Evolutionary conservation across 225 moss, liverwort and hornwort species (phyloP).

Genomic region (Pseudisothecium myosuroides): DNA sequence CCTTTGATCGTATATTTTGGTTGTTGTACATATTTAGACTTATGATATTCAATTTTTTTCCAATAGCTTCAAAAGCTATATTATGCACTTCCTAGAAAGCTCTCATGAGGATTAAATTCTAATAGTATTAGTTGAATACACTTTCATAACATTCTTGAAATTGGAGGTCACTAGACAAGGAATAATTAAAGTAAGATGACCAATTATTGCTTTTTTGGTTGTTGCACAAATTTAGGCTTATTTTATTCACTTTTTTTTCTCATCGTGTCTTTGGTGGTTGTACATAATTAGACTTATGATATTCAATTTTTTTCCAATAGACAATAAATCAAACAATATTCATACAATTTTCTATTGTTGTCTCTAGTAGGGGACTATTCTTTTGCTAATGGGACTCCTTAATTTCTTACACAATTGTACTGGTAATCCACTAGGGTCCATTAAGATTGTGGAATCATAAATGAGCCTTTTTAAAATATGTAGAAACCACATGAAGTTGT

Average conservation of each 20-base stretch:
- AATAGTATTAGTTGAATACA: neutral
- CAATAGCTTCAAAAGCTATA: too few species aligned
- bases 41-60: too few species aligned
- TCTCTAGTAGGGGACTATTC: accelerated
- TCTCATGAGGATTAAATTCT: too few species aligned
- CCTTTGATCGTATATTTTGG: too few species aligned
- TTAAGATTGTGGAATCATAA: neutral
- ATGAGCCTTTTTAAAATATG: too few species aligned
- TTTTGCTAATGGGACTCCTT: neutral
- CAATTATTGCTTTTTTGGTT: neutral
- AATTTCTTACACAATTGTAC: neutral
- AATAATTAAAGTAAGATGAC: neutral
- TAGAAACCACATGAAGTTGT: too few species aligned
- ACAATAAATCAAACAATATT: neutral
- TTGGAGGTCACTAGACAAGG: accelerated
- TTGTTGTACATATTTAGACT: too few species aligned
- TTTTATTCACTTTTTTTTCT: too few species aligned
- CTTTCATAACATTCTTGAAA: neutral
- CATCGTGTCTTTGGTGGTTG: too few species aligned
- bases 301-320: neutral
- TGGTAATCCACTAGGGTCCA: neutral
- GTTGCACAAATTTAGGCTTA: neutral
- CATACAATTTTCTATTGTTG: accelerated
- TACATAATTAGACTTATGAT: too few species aligned
- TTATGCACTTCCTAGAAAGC: accelerated